Conservation (phyloP, 106 monocot species). For the Triglochin maritima region DNA sequence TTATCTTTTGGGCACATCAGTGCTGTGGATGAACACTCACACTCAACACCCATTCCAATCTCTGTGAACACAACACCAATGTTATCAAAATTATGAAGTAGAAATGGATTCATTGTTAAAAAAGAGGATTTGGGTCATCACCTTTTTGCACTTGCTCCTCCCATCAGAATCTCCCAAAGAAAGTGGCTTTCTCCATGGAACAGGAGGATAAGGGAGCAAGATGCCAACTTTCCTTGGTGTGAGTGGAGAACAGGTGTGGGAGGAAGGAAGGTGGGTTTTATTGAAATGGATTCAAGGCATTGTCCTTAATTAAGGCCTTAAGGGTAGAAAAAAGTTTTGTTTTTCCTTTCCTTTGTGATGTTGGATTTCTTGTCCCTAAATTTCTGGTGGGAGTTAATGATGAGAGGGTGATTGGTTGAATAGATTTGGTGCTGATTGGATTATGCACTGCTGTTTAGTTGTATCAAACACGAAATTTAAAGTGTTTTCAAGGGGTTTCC, state of each 20-base stretch:
- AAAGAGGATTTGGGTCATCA: neutral
- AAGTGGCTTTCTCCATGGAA: neutral
- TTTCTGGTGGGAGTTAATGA: too few relatives aligned
- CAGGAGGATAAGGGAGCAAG: neutral
- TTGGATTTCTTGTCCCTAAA: too few relatives aligned
- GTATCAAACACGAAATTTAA: too few relatives aligned
- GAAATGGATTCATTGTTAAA: neutral
- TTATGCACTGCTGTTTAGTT: too few relatives aligned
- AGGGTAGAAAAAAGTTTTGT: too few relatives aligned
- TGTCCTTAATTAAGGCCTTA: too few relatives aligned
- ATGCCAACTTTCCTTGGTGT: neutral
- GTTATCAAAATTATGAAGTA: neutral
- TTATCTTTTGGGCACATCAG: conserved; percentile 67
- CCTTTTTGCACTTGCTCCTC: neutral
- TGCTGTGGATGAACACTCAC: conserved; percentile 34
- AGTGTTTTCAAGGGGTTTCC: too few relatives aligned
- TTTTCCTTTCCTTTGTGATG: too few relatives aligned
- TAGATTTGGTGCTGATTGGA: too few relatives aligned
- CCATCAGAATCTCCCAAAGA: neutral
- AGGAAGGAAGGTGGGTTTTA: neutral
- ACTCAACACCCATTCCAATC: conserved; percentile 6
- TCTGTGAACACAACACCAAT: neutral
- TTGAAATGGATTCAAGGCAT: neutral
- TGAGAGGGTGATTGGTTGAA: too few relatives aligned
- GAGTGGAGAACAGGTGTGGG: neutral